These are phyloP conservation scores for Whalleya microplaca DNA, from an alignment of 2,329 filamentous ascomycete genomes.

Conservation along the genomic window DNA sequence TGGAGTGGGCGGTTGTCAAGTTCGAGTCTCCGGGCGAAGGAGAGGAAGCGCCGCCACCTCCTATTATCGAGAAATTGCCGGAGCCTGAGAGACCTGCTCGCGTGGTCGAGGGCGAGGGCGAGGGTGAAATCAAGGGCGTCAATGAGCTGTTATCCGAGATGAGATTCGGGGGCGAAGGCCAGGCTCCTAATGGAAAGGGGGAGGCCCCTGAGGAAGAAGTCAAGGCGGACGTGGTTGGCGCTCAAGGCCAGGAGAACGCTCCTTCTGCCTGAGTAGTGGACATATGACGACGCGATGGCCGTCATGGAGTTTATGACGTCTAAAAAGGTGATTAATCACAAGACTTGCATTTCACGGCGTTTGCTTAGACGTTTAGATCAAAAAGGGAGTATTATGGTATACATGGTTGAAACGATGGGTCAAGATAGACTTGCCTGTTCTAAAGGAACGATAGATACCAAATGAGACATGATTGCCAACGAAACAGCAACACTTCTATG, in stretches of 20 bases:
- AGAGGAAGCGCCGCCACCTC: constrained; percentile 16
- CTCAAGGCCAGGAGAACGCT: background rate
- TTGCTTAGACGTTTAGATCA: background rate
- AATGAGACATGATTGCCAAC: background rate
- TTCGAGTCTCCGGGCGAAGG: constrained; percentile 23
- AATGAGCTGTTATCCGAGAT: constrained; percentile 24
- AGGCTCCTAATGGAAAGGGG: background rate
- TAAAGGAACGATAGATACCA: background rate
- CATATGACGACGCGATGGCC: background rate
- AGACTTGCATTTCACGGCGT: constrained; percentile 3
- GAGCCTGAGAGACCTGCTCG: background rate
- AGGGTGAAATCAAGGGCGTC: constrained; percentile 7
- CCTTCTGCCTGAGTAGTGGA: background rate
- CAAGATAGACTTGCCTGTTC: background rate
- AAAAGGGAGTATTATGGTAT: background rate
- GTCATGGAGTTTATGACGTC: background rate
- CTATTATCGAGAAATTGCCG: constrained; percentile 26
- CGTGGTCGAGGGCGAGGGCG: background rate
- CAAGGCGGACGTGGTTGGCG: background rate
- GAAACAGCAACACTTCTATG: background rate
- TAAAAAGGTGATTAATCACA: background rate
- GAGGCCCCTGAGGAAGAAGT: background rate
- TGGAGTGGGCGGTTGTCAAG: constrained; percentile 34
- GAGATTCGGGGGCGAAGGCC: constrained; percentile 9
- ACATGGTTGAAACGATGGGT: background rate